Percentiles rank a stretch among this genome's conserved stretches.
These are phyloP conservation scores for Grosmannia huntii DNA, from an alignment of 2,329 filamentous ascomycete species.

Conservation along the genomic window DNA sequence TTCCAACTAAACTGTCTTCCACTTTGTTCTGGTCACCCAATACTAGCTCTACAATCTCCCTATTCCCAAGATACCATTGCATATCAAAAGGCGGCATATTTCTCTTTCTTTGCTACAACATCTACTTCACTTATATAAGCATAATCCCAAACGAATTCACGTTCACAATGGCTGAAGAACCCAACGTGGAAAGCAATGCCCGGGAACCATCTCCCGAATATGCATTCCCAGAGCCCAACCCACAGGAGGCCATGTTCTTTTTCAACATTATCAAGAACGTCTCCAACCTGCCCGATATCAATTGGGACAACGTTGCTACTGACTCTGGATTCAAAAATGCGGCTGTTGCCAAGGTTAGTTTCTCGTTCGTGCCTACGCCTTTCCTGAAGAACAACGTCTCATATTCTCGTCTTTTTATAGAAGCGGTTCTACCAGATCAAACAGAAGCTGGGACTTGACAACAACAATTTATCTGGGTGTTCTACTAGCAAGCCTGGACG, in stretches of 20 bases:
- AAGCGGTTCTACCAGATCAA: slow-evolving; percentile 36
- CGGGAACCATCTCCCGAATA: neutral
- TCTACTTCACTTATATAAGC: neutral
- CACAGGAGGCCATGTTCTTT: slow-evolving; percentile 30
- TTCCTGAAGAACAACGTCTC: neutral
- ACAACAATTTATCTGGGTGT: neutral
- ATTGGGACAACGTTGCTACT: slow-evolving; percentile 33
- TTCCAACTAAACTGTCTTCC: no score
- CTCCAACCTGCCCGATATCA: slow-evolving; percentile 28
- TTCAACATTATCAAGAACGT: slow-evolving; percentile 30
- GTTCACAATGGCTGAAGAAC: neutral
- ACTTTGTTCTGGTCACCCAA: no score
- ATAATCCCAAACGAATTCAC: no score
- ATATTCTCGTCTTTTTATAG: neutral
- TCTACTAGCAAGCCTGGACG: neutral
- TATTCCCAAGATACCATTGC: no score
- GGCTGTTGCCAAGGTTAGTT: slow-evolving; percentile 28
- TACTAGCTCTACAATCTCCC: no score
- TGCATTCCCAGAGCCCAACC: slow-evolving; percentile 20
- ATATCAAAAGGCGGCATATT: no score
- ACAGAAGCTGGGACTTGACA: slow-evolving; percentile 28
- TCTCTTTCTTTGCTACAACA: neutral
- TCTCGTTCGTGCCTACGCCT: neutral
- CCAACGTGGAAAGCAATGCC: neutral
- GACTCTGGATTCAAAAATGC: slow-evolving; percentile 32